These are phyloP conservation scores for Solanum hybrid DNA, from an alignment of 305 asterid genomes.

Conservation along the genomic window DNA sequence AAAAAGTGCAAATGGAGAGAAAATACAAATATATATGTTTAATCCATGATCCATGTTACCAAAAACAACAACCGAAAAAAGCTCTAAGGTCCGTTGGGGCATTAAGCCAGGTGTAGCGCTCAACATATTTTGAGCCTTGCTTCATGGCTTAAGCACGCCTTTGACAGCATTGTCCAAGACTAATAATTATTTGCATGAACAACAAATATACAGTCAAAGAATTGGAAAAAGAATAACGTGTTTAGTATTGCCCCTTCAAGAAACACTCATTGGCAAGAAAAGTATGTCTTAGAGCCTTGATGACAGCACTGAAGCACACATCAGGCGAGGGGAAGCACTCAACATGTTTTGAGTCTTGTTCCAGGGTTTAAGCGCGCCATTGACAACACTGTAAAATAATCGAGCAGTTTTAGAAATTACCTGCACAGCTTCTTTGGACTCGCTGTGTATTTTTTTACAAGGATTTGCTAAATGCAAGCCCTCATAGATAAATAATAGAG, in stretches of 20 bases:
- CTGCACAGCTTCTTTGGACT: background rate
- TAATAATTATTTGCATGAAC: background rate
- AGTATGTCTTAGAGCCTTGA: background rate
- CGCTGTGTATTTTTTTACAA: background rate
- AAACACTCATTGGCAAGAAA: background rate
- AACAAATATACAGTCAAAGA: background rate
- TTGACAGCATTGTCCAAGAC: background rate
- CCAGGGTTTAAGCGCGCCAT: background rate
- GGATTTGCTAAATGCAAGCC: background rate
- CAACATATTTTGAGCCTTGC: background rate
- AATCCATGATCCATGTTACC: background rate
- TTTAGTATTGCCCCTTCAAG: background rate
- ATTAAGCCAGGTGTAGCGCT: background rate
- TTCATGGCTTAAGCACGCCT: background rate
- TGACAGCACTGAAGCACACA: background rate
- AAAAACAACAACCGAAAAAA: background rate
- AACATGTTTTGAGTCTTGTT: background rate
- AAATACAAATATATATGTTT: background rate
- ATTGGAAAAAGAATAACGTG: background rate
- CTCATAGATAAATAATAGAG: background rate
- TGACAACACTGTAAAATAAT: background rate
- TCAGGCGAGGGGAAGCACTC: background rate
- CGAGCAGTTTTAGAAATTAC: background rate
- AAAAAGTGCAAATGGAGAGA: background rate
- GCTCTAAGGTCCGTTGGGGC: background rate